Base-by-base conservation (phyloP, 192 early-diverging fungal species). In the Paraglomus occultum region DNA sequence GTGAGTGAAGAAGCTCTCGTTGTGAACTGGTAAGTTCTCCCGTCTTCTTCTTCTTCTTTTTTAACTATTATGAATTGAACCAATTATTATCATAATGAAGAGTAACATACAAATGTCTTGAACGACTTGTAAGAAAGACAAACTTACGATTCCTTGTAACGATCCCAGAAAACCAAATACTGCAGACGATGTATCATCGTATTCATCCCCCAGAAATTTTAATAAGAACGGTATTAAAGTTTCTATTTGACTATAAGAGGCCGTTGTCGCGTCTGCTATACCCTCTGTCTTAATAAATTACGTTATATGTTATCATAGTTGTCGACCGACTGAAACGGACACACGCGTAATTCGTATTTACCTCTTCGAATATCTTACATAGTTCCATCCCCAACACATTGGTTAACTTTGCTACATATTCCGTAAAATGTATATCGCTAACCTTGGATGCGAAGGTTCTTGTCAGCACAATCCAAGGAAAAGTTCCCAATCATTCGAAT, bases 121-220 rank as follows among this genome's bases (percentile, higher is more conserved):
- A 64, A 12, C 15, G 12, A 20, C 6, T 2, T 52, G 9, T 4
- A 15, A 71, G 12, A 51, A 9, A 14, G 74, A 74, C 55, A 85
- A 69, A 76, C 89, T 88, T 65, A 93, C 79, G 38, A 95, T 80
- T 48, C 70, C 67, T 64, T 92, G 78, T 43, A 86, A 88, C 62
- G 86, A 84, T 53, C 84, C 87, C 55, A 94, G 79, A 68, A 90
- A 95, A 38, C 84, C 80, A 69, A 95, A 93, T 12, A 94, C 84
- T 6, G 88, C 79, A 31, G 85, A 84, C 6, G 90, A 85, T 6
- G 89, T 89, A 55, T 98, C 92, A 74, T 95, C 90, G 67, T 89
- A 89, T 67, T 95, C 91, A 73, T 92, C 83, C 0, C 84, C 85
- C 42, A 98, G 73, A 64, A 92, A 91, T 60, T 85, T 82, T n/a